A percentile compares a stretch with the other conserved stretches of the same genome.
Evolutionary conservation across 805 yeast genomes (phyloP).

Genomic region (Lachancea waltii): DNA sequence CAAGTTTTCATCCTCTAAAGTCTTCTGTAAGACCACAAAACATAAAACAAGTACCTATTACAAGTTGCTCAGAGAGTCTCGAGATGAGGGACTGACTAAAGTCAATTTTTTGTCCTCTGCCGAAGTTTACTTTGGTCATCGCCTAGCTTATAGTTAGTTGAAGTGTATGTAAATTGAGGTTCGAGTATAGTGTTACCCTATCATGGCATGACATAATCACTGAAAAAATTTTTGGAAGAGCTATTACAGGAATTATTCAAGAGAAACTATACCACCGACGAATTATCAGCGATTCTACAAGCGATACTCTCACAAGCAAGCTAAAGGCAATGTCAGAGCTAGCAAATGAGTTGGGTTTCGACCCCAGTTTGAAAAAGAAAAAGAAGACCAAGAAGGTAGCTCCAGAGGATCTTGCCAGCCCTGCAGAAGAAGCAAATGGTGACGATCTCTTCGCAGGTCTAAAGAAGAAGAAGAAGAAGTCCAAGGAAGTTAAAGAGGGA

Average conservation of each 20-base stretch:
- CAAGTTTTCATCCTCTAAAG: too few species aligned
- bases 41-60: too few species aligned
- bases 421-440: constrained; percentile 38
- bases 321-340: constrained; percentile 22
- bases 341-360: constrained; percentile 51
- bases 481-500: constrained; percentile 34
- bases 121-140: too few species aligned
- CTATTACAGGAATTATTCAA: neutral
- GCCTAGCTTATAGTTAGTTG: too few species aligned
- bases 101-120: too few species aligned
- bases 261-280: neutral
- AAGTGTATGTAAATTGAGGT: too few species aligned
- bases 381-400: constrained; percentile 57
- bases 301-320: neutral
- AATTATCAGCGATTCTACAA: neutral
- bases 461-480: constrained; percentile 81
- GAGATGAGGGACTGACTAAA: too few species aligned
- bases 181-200: neutral
- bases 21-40: too few species aligned
- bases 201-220: neutral
- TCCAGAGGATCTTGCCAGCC: constrained; percentile 35
- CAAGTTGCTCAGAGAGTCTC: too few species aligned
- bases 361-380: constrained; percentile 70
- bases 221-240: constrained; percentile 3
- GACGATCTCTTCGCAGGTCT: constrained; percentile 74